Conservation (phyloP, 805 yeast genomes). For the Teunomyces pallodes region DNA sequence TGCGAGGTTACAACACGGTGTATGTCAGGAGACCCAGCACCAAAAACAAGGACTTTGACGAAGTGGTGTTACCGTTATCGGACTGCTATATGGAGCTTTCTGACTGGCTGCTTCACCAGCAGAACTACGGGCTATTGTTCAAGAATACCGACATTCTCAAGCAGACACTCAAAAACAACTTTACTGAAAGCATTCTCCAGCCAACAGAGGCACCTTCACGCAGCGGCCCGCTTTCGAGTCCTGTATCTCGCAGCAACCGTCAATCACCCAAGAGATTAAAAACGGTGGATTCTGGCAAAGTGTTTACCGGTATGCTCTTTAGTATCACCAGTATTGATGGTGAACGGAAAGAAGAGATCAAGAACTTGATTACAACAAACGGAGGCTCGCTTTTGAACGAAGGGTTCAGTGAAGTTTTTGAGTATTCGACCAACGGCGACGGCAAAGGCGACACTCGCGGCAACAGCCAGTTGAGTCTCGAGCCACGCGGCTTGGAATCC, state of each 20-base stretch:
- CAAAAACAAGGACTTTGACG: conserved; percentile 10
- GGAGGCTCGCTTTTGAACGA: conserved; percentile 43
- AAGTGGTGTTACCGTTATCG: conserved; percentile 23
- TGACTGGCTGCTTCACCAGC: conserved; percentile 41
- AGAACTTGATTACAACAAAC: conserved; percentile 32
- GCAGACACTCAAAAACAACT: conserved; percentile 9
- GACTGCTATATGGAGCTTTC: conserved; percentile 38
- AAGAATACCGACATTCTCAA: conserved; percentile 20
- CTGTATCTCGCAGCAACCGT: too few relatives aligned
- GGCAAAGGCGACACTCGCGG: not conserved
- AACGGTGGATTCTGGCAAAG: not conserved
- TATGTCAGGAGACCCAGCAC: conserved; percentile 25
- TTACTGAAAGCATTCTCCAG: not conserved
- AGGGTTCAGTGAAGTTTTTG: conserved; percentile 31
- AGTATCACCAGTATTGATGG: conserved; percentile 38
- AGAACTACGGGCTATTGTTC: conserved; percentile 20
- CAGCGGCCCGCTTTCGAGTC: too few relatives aligned
- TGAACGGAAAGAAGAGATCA: conserved; percentile 29
- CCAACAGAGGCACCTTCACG: not conserved
- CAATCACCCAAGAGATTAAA: too few relatives aligned
- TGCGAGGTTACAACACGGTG: conserved; percentile 60
- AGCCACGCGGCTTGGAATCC: conserved; percentile 8
- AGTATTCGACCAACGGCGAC: conserved; percentile 9
- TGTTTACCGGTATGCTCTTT: conserved; percentile 27
- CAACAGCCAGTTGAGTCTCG: conserved; percentile 10